These are phyloP conservation scores for Fraxinus velutina DNA, from an alignment of 305 asterid genomes.

Conservation along the genomic window DNA sequence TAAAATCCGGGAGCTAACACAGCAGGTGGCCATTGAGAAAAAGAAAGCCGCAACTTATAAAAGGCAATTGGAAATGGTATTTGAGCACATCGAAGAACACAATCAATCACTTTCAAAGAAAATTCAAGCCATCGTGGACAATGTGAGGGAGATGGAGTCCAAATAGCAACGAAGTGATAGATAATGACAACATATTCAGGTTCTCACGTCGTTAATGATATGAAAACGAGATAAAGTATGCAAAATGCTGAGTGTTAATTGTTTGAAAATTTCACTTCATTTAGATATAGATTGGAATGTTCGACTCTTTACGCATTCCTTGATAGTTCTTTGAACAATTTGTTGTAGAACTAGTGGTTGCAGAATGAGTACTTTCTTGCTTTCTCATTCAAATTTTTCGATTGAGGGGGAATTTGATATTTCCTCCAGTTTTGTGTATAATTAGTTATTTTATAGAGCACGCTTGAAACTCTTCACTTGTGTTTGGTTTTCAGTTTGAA, in stretches of 20 bases:
- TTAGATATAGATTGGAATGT: conserved; percentile 27
- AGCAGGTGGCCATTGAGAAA: conserved; percentile 83
- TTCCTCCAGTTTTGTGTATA: background rate
- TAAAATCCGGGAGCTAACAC: conserved; percentile 79
- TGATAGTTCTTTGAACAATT: conserved; percentile 31
- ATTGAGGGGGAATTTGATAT: background rate
- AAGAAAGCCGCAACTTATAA: conserved; percentile 85
- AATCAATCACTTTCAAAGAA: conserved; percentile 72
- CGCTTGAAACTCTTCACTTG: background rate
- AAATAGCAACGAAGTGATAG: conserved; percentile 47
- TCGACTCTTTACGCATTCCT: conserved; percentile 24
- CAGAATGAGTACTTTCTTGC: conserved; percentile 26
- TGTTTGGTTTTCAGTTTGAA: background rate
- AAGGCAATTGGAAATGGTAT: conserved; percentile 82
- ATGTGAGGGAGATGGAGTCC: conserved; percentile 74
- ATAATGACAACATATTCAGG: conserved; percentile 26
- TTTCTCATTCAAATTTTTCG: conserved; percentile 6
- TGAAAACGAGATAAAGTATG: background rate
- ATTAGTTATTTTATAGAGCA: background rate
- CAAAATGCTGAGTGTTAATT: conserved; percentile 13
- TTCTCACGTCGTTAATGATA: conserved; percentile 14
- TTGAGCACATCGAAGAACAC: conserved; percentile 90
- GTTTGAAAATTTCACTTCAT: conserved; percentile 14
- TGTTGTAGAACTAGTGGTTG: conserved; percentile 36
- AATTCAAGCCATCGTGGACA: conserved; percentile 65